These are phyloP conservation scores for Saccharomyces pastorianus DNA, from an alignment of 1,139 yeast genomes.

Conservation along the genomic window DNA sequence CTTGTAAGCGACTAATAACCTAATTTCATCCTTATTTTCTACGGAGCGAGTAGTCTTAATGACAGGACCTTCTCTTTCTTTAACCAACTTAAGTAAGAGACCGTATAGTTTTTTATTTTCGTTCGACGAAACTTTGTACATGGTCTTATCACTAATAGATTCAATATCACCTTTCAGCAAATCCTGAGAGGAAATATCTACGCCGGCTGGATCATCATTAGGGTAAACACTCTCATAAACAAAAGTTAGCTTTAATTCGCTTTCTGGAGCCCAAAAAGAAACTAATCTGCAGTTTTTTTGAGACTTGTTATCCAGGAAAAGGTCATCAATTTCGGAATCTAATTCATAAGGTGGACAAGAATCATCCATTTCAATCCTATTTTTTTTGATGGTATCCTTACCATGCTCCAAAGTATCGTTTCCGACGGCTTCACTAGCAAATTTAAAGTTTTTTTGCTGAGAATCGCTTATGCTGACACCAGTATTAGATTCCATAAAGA, in stretches of 20 bases:
- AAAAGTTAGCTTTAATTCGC: slow-evolving; percentile 70
- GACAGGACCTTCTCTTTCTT: slow-evolving; percentile 80
- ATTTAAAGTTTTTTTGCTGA: not conserved
- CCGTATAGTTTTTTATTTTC: slow-evolving; percentile 76
- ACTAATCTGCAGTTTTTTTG: slow-evolving; percentile 61
- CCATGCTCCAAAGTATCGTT: slow-evolving; percentile 1
- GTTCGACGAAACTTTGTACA: slow-evolving; percentile 67
- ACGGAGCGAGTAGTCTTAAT: slow-evolving; percentile 72
- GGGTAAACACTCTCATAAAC: slow-evolving; percentile 70
- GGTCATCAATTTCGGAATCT: slow-evolving; percentile 70
- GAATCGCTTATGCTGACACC: slow-evolving; percentile 1
- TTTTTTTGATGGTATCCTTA: not conserved
- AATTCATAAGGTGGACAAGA: slow-evolving; percentile 34
- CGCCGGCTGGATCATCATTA: slow-evolving; percentile 31
- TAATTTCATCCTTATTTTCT: slow-evolving; percentile 68
- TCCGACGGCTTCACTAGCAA: not conserved
- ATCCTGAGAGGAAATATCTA: slow-evolving; percentile 31
- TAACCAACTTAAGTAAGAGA: slow-evolving; percentile 62
- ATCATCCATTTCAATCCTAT: not conserved
- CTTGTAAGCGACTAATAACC: slow-evolving; percentile 83
- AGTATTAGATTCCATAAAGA: slow-evolving; percentile 64
- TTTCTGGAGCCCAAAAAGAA: slow-evolving; percentile 63
- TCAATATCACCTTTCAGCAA: slow-evolving; percentile 40
- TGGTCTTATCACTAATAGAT: slow-evolving; percentile 70
- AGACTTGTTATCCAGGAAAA: slow-evolving; percentile 49